Conservation (phyloP, 345 rosid genomes). For the Euphorbia tirucalli region DNA sequence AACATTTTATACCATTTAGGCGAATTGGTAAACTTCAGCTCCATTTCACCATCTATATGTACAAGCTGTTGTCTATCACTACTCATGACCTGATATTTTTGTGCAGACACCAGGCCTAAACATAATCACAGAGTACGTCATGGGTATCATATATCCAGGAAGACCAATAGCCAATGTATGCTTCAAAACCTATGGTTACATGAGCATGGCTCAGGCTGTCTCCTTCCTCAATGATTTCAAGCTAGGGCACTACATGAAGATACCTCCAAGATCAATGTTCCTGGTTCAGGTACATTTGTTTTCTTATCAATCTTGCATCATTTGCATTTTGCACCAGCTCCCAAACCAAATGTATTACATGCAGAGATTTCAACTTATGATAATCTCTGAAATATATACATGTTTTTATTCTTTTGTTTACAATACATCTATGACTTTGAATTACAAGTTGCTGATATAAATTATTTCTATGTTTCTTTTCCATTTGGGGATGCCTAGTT, state of each 20-base stretch:
- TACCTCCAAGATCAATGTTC: slow-evolving; percentile 96
- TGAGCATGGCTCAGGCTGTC: slow-evolving; percentile 87
- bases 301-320: neutral
- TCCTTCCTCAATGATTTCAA: slow-evolving; percentile 91
- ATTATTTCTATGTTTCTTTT: slow-evolving; percentile 1
- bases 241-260: slow-evolving; percentile 96
- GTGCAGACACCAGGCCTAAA: slow-evolving; percentile 81
- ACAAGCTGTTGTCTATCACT: neutral
- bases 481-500: slow-evolving; percentile 32
- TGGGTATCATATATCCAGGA: slow-evolving; percentile 84
- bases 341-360: neutral
- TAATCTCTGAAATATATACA: neutral
- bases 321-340: neutral
- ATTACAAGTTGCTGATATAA: slow-evolving; percentile 5
- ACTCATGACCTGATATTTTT: slow-evolving; percentile 5
- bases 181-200: slow-evolving; percentile 84
- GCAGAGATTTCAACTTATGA: neutral
- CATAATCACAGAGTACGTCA: slow-evolving; percentile 83
- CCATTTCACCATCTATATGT: neutral
- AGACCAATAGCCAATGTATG: slow-evolving; percentile 89
- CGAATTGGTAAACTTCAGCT: neutral
- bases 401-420: neutral
- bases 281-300: slow-evolving; percentile 67
- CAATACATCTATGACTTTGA: neutral
- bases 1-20: neutral